phyloP scores from a whole-genome alignment of 1,139 yeast genomes.

The Sugiyamaella sp. region DNA sequence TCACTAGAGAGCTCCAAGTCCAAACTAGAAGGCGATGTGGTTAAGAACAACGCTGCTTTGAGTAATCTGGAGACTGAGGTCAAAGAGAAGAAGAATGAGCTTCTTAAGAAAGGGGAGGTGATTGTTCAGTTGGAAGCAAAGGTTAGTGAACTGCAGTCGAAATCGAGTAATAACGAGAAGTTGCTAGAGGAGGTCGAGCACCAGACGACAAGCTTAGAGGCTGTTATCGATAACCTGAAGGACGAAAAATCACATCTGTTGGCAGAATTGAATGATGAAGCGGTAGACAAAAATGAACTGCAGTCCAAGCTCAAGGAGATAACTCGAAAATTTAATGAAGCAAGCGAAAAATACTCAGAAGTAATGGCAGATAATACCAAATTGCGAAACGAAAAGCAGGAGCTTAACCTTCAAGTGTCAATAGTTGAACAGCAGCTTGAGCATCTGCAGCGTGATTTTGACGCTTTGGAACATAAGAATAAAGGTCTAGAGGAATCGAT shows the following conservation, averaged over 20 bases:
- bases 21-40: not conserved
- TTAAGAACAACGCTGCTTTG: not conserved
- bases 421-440: constrained; percentile 16
- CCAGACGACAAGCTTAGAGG: not conserved
- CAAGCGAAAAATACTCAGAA: not conserved
- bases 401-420: constrained; percentile 11
- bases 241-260: constrained; percentile 8
- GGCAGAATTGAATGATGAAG: not conserved
- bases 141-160: not conserved
- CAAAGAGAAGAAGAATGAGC: not conserved
- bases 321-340: constrained; percentile 2
- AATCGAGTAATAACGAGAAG: not conserved
- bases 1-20: constrained; percentile 2
- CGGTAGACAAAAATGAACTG: not conserved
- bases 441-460: constrained; percentile 16
- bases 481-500: constrained; percentile 19
- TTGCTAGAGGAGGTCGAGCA: not conserved
- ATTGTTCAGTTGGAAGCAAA: not conserved
- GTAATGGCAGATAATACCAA: constrained; percentile 3
- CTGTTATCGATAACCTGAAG: not conserved
- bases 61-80: not conserved
- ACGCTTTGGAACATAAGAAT: constrained; percentile 10
- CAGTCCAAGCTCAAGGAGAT: constrained; percentile 9
- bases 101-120: not conserved
- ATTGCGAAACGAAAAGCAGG: constrained; percentile 16